Base-by-base conservation (phyloP, 257 asterid genomes). In the Nyctanthes arbortristis region DNA sequence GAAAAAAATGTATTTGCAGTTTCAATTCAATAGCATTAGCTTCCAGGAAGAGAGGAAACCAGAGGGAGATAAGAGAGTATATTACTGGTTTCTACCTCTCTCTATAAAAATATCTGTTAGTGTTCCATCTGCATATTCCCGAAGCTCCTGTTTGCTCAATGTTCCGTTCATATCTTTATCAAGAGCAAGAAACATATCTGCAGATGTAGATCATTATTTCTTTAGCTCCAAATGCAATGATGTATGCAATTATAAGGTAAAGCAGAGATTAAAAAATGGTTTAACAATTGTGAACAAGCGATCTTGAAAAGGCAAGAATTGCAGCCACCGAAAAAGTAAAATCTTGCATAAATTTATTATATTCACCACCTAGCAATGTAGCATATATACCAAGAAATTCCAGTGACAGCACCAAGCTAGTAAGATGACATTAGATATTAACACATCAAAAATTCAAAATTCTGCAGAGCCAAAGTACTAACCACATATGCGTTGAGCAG, bases 401-500 rank as follows among this genome's bases (percentile, higher is more conserved):
- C 37, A 33, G 37, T 33, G 5, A 33, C 7, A 33, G 37, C 7
- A n/a, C n/a, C n/a, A n/a, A n/a, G 37, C 37, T 3, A 33, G 7
- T 33, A 33, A 33, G 7, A 33, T 33, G 37, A 33, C 3, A 3
- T 33, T 3, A 33, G 7, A 7, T 33, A 39, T 45, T 32, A 63
- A 31, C 56, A 68, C n/a, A 47, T 16, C 37, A 25, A 33, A 24
- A 63, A 45, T 66, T 62, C 28, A 63, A 58, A 7, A 27, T 33
- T 30, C 30, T 4, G 16, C 40, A 68, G 29, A 55, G 73, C 62
- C 24, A 34, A 72, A 71, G 61, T 61, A 80, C 94, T 68, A 58
- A 91, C 97, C 99, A 66, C 99, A 93, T 68, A 93, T 89, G 79
- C 99, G 96, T 72, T 91, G 96, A 52, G 99, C 97, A 83, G 99